Percentiles rank a stretch among this genome's conserved stretches.
Conservation (phyloP, 1,284 basidiomycete genomes). For the Meira miltonrushii region DNA sequence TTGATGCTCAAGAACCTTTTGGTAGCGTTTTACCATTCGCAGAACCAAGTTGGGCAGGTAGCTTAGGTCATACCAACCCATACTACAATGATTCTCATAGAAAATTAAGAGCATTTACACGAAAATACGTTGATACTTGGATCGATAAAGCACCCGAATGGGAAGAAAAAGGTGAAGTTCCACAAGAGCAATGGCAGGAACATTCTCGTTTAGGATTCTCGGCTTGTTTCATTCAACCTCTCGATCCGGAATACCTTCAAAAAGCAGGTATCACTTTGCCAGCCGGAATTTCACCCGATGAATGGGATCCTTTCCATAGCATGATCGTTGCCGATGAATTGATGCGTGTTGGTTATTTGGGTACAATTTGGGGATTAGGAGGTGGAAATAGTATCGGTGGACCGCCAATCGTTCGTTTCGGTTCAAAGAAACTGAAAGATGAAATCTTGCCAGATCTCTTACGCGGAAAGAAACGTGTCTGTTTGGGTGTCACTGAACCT, state of each 20-base stretch:
- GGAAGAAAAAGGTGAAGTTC: conserved; percentile 12
- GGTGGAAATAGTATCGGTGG: conserved; percentile 8
- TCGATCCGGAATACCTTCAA: conserved; percentile 7
- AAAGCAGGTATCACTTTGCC: conserved; percentile 15
- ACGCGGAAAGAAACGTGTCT: conserved; percentile 4
- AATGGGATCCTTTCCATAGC: conserved; percentile 18
- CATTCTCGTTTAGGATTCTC: conserved; percentile 13
- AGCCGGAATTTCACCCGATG: conserved; percentile 11
- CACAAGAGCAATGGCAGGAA: not conserved
- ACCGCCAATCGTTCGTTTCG: conserved; percentile 5
- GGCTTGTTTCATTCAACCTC: conserved; percentile 8
- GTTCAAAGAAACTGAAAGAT: conserved; percentile 1
- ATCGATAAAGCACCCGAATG: conserved; percentile 12
- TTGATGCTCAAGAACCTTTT: not conserved
- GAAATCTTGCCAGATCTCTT: conserved; percentile 8
- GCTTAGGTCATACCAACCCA: conserved; percentile 7
- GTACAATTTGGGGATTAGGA: conserved; percentile 4
- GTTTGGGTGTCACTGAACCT: conserved; percentile 13
- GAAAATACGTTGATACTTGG: conserved; percentile 14
- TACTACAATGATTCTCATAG: conserved; percentile 20
- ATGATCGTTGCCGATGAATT: conserved; percentile 16
- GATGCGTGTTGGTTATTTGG: conserved; percentile 6
- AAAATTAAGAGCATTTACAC: conserved; percentile 5
- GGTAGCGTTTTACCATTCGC: conserved; percentile 14
- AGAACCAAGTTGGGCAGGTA: conserved; percentile 12